Evolutionary conservation across 2,329 filamentous ascomycete species (phyloP).

Genomic region (Amauroascus verrucosus): DNA sequence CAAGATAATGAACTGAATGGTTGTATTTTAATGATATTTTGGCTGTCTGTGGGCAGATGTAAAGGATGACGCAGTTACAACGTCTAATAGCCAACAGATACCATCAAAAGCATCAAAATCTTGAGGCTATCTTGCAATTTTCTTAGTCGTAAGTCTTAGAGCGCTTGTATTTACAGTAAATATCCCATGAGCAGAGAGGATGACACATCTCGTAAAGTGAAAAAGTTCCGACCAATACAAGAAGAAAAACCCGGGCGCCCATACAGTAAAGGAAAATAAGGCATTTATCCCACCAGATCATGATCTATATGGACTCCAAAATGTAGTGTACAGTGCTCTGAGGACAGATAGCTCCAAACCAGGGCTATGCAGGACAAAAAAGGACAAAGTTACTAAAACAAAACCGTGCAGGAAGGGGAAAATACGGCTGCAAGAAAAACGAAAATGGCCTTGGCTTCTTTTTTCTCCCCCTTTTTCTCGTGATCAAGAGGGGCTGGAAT

Average conservation of each 20-base stretch:
- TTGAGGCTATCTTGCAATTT: background rate
- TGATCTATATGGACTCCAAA: conserved; percentile 14
- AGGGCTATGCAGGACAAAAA: conserved; percentile 9
- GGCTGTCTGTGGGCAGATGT: background rate
- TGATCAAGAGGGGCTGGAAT: background rate
- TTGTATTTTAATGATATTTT: background rate
- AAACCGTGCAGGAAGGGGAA: conserved; percentile 6
- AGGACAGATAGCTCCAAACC: conserved; percentile 8
- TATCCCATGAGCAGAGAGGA: conserved; percentile 8
- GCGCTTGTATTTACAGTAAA: conserved; percentile 1
- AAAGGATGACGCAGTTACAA: background rate
- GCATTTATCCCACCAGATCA: conserved; percentile 8
- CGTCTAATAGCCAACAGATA: too few species aligned
- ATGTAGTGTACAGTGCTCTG: conserved; percentile 17
- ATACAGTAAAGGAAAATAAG: background rate
- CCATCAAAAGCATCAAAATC: too few species aligned
- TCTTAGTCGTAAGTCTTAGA: background rate
- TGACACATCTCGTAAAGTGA: background rate
- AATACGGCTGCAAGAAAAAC: background rate
- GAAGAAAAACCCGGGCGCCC: background rate
- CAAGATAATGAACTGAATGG: background rate
- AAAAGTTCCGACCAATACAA: conserved; percentile 1
- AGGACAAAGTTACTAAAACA: conserved; percentile 9
- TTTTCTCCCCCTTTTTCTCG: background rate
- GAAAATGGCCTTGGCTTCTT: background rate